These are phyloP conservation scores for Crucihimalaya himalaica DNA, from an alignment of 345 rosid genomes.

Conservation along the genomic window DNA sequence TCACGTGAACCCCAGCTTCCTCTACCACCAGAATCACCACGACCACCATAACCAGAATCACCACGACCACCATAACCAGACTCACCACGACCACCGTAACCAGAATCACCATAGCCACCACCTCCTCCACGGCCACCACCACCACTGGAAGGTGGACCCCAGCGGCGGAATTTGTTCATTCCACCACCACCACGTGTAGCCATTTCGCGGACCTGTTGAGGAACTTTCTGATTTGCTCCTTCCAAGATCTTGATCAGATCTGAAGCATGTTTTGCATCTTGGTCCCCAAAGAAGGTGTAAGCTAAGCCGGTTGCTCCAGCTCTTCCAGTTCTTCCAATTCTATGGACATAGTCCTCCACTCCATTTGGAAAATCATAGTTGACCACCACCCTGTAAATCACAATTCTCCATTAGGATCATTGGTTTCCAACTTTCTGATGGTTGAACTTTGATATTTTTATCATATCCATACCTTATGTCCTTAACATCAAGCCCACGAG, in stretches of 20 bases:
- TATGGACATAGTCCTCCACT: slow-evolving; percentile 94
- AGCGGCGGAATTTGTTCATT: slow-evolving; percentile 69
- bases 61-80: slow-evolving; percentile 61
- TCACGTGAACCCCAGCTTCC: slow-evolving; percentile 54
- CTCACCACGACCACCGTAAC: slow-evolving; percentile 48
- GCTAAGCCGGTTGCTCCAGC: slow-evolving; percentile 97
- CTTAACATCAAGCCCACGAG: slow-evolving; percentile 87
- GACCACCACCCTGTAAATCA: slow-evolving; percentile 74
- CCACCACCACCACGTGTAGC: slow-evolving; percentile 73
- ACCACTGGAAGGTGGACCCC: slow-evolving; percentile 69
- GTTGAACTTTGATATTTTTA: background rate
- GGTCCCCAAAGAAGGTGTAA: slow-evolving; percentile 81
- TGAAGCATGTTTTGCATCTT: slow-evolving; percentile 81
- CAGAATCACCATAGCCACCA: slow-evolving; percentile 56
- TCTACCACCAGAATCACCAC: slow-evolving; percentile 51
- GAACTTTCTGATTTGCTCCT: slow-evolving; percentile 86
- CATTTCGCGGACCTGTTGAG: slow-evolving; percentile 76
- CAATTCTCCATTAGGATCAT: background rate
- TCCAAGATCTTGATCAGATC: slow-evolving; percentile 87
- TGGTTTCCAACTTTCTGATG: background rate
- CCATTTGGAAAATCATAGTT: slow-evolving; percentile 98
- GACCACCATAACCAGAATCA: slow-evolving; percentile 49
- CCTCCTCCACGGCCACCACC: slow-evolving; percentile 34
- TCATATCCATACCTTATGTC: slow-evolving; percentile 65
- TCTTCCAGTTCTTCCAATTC: slow-evolving; percentile 97